phyloP scores from a whole-genome alignment of 805 yeast genomes.

The Pichia sporocuriosa region DNA sequence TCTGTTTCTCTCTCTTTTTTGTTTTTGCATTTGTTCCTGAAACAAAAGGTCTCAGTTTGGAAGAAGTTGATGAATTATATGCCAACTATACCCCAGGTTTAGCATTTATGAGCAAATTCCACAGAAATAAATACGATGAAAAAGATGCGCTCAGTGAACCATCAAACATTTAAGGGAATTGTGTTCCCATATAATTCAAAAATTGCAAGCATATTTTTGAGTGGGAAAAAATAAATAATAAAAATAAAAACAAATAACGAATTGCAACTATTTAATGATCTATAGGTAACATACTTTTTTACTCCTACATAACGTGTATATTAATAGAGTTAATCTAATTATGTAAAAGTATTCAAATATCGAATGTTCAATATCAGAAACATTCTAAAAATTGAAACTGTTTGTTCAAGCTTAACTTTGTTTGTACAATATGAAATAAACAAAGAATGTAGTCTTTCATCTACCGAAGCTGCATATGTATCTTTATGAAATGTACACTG shows the following conservation, averaged over 20 bases:
- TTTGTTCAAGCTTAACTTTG: slow-evolving; percentile 5
- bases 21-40: slow-evolving; percentile 48
- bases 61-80: slow-evolving; percentile 50
- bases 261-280: no score
- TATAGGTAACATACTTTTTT: no score
- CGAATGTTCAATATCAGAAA: slow-evolving; percentile 7
- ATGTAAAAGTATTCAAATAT: slow-evolving; percentile 11
- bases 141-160: no score
- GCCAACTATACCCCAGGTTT: slow-evolving; percentile 31
- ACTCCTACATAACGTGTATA: no score
- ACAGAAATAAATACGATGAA: slow-evolving; percentile 10
- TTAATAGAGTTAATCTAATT: background rate
- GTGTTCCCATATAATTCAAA: no score
- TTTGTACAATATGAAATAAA: background rate
- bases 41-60: slow-evolving; percentile 50
- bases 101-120: slow-evolving; percentile 23
- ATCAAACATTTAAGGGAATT: no score
- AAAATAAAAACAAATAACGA: no score
- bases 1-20: slow-evolving; percentile 45
- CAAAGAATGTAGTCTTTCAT: slow-evolving; percentile 1
- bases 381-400: slow-evolving; percentile 7
- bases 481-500: no score
- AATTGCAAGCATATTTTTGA: no score
- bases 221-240: no score
- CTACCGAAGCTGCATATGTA: no score